Evolutionary conservation across 108 stramenopile species (phyloP).

Genomic region (Pseudonitzschia multistriata): DNA sequence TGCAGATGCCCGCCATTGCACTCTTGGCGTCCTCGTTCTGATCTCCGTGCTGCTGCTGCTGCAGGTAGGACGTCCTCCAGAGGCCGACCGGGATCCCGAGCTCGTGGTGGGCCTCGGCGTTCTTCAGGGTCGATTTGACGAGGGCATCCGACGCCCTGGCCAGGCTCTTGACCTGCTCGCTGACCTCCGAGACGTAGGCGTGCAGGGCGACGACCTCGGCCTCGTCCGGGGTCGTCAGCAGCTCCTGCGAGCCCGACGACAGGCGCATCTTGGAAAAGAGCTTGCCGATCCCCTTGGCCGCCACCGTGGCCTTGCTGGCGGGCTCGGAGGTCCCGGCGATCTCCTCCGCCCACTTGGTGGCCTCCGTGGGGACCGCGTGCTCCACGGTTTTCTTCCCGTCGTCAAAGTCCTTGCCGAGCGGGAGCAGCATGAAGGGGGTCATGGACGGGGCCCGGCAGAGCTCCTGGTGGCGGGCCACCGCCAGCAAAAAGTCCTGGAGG

Average conservation of each 20-base stretch:
- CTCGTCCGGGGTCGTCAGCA: constrained; percentile 64
- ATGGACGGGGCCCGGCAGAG: constrained; percentile 66
- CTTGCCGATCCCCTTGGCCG: constrained; percentile 46
- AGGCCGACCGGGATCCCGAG: constrained; percentile 82
- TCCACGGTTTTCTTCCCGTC: constrained; percentile 52
- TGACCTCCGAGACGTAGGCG: constrained; percentile 61
- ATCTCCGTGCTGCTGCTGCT: not conserved
- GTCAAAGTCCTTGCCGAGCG: constrained; percentile 51
- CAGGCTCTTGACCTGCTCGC: constrained; percentile 67
- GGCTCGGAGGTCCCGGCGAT: not conserved
- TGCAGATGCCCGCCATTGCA: constrained; percentile 32
- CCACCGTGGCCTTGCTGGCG: constrained; percentile 15
- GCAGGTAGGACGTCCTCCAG: constrained; percentile 12
- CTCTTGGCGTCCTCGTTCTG: constrained; percentile 7
- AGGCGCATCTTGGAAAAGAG: constrained; percentile 62
- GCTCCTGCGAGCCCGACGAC: constrained; percentile 40
- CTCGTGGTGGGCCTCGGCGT: constrained; percentile 66
- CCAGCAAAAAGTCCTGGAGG: constrained; percentile 74
- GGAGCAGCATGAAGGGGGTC: constrained; percentile 72
- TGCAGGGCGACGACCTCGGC: constrained; percentile 63
- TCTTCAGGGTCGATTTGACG: constrained; percentile 64
- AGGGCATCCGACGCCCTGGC: constrained; percentile 68
- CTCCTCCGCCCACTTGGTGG: constrained; percentile 31
- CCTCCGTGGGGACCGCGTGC: constrained; percentile 20
- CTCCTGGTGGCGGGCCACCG: constrained; percentile 76